Evolutionary conservation across 2,329 filamentous ascomycete species (phyloP).

Genomic region (Pyricularia pennisetigena): DNA sequence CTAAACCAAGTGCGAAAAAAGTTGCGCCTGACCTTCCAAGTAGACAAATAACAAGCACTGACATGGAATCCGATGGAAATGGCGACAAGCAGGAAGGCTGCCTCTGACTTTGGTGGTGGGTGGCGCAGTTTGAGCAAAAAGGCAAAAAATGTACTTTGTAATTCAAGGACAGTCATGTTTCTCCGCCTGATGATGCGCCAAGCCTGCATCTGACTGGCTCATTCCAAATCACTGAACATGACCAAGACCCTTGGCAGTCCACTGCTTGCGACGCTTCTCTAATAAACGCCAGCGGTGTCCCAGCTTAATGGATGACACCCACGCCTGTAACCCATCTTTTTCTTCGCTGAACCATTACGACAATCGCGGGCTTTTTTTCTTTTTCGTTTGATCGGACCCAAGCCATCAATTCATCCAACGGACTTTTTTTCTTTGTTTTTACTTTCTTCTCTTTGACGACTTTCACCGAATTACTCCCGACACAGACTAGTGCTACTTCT

Average conservation of each 20-base stretch:
- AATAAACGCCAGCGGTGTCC: not conserved
- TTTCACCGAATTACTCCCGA: not conserved
- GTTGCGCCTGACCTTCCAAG: not conserved
- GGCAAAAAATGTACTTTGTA: not conserved
- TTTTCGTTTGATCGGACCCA: not conserved
- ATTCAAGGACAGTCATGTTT: not conserved
- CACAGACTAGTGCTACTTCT: not conserved
- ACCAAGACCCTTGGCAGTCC: not conserved
- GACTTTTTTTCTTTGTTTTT: too few relatives aligned
- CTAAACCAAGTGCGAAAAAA: not conserved
- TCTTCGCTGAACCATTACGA: not conserved
- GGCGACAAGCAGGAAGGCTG: not conserved
- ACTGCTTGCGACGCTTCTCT: not conserved
- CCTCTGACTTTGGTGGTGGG: not conserved
- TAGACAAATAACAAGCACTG: not conserved
- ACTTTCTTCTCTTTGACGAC: not conserved
- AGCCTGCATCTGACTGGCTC: not conserved
- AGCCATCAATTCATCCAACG: not conserved
- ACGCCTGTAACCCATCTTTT: not conserved
- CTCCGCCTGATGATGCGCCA: not conserved
- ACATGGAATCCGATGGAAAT: not conserved
- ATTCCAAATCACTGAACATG: not conserved
- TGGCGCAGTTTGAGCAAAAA: not conserved
- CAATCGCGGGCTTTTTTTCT: not conserved
- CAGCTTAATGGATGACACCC: not conserved